Base-by-base conservation (phyloP, 352 stramenopile species). In the Globisporangium alternatum region DNA sequence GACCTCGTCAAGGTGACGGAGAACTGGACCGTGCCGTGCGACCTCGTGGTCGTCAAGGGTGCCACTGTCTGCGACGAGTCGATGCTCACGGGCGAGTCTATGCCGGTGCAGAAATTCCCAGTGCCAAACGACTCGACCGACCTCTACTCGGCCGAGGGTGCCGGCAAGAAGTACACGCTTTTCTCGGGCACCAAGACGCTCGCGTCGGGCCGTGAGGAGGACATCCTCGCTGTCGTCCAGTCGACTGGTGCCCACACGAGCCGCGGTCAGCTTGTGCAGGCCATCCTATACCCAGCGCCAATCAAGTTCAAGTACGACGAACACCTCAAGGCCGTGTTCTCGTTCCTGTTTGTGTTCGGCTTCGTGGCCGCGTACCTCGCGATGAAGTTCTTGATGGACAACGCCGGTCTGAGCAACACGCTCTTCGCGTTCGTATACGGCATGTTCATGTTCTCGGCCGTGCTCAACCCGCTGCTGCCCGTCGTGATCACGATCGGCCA, bases 281-380 rank as follows among this genome's bases (percentile, higher is more conserved):
- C 89, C 7, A 95, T 98, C 60, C 65, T 97, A 60, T 96, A 87
- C 65, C 92, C 89, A 5, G 70, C 86, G 33, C 81, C 80, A 7
- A 88, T 97, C 65, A 76, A 88, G 57, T 97, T 98, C 76, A 96
- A 98, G 75, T 97, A 96, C 71, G 87, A 98, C 60, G 77, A 91
- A 33, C 88, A 98, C 71, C 76, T 98, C 8, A 87, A 91, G 64
- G 77, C 81, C 5, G 81, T 97, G 19, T 78, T 97, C 48, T 56
- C 71, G 33, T 84, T 96, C 61, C 70, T 98, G n/a, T 78, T 95
- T 31, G 45, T 87, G 25, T 83, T 93, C 56, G 86, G 80, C n/a
- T 69, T 93, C 28, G 70, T 97, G 49, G 71, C 81, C 31, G 79
- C 89, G 5, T 85, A 80, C 59, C 74, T 91, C 54, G 79, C 80